A percentile compares a stretch with the other conserved stretches of the same genome.
Evolutionary conservation across 2,329 filamentous ascomycete genomes (phyloP).

Genomic region (Colletotrichum somersetense): DNA sequence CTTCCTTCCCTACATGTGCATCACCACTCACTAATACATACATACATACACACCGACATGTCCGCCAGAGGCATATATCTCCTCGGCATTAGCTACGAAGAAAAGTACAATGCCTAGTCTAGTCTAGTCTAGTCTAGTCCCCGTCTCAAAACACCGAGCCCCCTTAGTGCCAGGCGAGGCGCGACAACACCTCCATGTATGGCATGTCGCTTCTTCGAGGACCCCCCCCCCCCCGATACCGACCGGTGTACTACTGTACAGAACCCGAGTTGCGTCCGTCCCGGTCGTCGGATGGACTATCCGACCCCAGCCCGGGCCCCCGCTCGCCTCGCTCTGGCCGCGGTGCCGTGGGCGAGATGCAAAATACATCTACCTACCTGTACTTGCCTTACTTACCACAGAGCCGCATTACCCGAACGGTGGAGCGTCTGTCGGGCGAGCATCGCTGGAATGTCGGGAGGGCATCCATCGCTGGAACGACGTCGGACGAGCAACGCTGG

Average conservation of each 20-base stretch:
- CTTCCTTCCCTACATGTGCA: background rate
- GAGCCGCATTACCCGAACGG: background rate
- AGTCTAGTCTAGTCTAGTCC: background rate
- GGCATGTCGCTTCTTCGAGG: background rate
- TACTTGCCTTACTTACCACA: no score
- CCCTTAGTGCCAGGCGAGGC: background rate
- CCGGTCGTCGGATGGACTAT: constrained; percentile 26
- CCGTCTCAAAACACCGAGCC: constrained; percentile 15
- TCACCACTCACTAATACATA: background rate
- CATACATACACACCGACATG: background rate
- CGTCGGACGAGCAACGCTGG: background rate
- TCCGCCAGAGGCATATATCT: background rate
- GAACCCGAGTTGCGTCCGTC: constrained; percentile 28
- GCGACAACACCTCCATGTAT: no score
- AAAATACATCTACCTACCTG: background rate
- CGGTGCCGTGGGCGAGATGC: background rate
- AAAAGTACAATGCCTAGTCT: background rate
- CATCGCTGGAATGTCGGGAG: no score
- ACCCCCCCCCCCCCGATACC: background rate
- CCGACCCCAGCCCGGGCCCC: background rate
- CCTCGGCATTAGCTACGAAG: constrained; percentile 7
- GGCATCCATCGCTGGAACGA: background rate
- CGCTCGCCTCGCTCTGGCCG: background rate
- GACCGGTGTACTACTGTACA: background rate
- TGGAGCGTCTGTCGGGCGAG: no score